Evolutionary conservation across 2,329 filamentous ascomycete species (phyloP).

Genomic region (Onygenales sp.): DNA sequence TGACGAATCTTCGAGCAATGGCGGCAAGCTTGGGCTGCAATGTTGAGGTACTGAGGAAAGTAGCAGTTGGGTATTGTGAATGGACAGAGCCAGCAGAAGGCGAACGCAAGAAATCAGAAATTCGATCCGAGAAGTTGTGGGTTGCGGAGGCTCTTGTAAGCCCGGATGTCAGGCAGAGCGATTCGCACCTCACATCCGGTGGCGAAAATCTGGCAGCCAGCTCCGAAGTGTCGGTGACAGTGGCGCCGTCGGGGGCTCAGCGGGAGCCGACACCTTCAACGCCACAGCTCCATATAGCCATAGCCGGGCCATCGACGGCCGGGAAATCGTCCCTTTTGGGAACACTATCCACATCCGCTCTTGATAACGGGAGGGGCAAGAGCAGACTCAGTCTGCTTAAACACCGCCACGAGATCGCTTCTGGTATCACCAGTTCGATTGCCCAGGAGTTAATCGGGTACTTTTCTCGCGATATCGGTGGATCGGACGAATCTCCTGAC

Average conservation of each 20-base stretch:
- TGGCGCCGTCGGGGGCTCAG: constrained; percentile 4
- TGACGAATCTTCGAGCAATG: constrained; percentile 79
- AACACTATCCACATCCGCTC: constrained; percentile 72
- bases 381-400: constrained; percentile 81
- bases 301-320: constrained; percentile 81
- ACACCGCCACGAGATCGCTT: constrained; percentile 85
- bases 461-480: constrained; percentile 12
- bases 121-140: constrained; percentile 53
- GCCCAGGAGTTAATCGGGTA: constrained; percentile 92
- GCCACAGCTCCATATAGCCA: constrained; percentile 60
- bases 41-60: constrained; percentile 70
- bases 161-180: constrained; percentile 49
- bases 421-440: constrained; percentile 87
- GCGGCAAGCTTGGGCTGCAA: constrained; percentile 82
- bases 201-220: not conserved
- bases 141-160: constrained; percentile 87
- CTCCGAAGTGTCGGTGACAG: not conserved
- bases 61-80: constrained; percentile 77
- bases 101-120: constrained; percentile 11
- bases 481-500: constrained; percentile 34
- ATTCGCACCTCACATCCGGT: not conserved
- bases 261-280: constrained; percentile 13
- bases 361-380: constrained; percentile 88
- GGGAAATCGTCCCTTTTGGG: constrained; percentile 90
- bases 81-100: constrained; percentile 27